These are phyloP conservation scores for Leishmania mexicana DNA, from an alignment of 208 protist species.

Conservation along the genomic window DNA sequence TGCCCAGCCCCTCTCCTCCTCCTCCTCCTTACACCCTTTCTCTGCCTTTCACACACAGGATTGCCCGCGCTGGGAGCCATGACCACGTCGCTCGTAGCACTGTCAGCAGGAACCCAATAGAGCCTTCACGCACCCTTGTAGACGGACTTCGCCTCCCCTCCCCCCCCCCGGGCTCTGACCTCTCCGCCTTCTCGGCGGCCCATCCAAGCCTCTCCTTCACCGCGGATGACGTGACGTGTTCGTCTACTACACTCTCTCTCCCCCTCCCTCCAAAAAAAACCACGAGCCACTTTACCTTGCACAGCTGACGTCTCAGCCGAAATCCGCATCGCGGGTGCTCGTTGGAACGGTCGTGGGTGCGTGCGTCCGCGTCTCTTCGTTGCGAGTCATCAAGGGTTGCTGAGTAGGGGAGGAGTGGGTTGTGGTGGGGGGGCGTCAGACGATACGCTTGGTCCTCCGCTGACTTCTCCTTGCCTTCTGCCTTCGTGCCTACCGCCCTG, in stretches of 20 bases:
- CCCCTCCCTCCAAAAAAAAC: background rate
- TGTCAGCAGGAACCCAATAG: background rate
- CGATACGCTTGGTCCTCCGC: background rate
- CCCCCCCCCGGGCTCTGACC: background rate
- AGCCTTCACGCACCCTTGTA: background rate
- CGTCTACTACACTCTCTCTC: background rate
- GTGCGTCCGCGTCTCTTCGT: background rate
- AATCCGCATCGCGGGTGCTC: background rate
- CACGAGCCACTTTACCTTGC: background rate
- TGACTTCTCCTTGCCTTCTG: background rate
- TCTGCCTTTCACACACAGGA: background rate
- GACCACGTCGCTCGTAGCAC: background rate
- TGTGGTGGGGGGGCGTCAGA: background rate
- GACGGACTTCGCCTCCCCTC: background rate
- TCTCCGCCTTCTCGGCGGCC: background rate
- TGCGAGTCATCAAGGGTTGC: background rate
- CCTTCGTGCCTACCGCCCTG: background rate
- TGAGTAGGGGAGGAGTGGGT: background rate
- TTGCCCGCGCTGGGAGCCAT: background rate
- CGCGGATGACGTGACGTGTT: background rate
- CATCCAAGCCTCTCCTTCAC: background rate
- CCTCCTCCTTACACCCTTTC: background rate
- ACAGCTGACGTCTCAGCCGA: background rate
- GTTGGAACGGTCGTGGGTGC: background rate
- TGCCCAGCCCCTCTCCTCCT: background rate